phyloP scores from a whole-genome alignment of 306 rosid species.

The Inga laurina region DNA sequence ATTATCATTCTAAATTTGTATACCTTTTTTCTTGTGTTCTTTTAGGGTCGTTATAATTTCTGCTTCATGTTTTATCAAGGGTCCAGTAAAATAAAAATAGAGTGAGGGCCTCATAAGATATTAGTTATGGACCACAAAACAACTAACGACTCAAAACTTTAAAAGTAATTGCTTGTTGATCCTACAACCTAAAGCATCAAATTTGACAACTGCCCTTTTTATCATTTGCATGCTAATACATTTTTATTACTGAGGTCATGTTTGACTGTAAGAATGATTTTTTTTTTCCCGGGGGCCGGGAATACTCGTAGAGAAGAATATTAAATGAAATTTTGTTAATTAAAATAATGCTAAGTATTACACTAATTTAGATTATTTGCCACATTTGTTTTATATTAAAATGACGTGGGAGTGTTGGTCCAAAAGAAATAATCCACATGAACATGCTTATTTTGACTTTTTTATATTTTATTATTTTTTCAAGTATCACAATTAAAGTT shows the following conservation, averaged over 20 bases:
- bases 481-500: too few species aligned
- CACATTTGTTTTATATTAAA: too few species aligned
- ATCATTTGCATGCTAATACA: neutral
- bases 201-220: neutral
- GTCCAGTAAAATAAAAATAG: neutral
- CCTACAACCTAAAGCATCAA: neutral
- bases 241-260: neutral
- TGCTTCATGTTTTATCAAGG: neutral
- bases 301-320: too few species aligned
- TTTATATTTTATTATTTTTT: too few species aligned
- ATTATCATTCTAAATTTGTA: too few species aligned
- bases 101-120: neutral
- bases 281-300: accelerated
- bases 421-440: too few species aligned
- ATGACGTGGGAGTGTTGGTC: too few species aligned
- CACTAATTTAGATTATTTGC: too few species aligned
- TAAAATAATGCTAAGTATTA: too few species aligned
- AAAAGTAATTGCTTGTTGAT: neutral
- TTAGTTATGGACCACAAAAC: neutral
- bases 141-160: neutral
- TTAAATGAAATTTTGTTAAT: neutral
- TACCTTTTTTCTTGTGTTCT: too few species aligned
- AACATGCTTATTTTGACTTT: too few species aligned
- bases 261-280: neutral
- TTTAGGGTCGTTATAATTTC: neutral